Base-by-base conservation (phyloP, 805 yeast species). In the Nakazawaea wyomingensis region DNA sequence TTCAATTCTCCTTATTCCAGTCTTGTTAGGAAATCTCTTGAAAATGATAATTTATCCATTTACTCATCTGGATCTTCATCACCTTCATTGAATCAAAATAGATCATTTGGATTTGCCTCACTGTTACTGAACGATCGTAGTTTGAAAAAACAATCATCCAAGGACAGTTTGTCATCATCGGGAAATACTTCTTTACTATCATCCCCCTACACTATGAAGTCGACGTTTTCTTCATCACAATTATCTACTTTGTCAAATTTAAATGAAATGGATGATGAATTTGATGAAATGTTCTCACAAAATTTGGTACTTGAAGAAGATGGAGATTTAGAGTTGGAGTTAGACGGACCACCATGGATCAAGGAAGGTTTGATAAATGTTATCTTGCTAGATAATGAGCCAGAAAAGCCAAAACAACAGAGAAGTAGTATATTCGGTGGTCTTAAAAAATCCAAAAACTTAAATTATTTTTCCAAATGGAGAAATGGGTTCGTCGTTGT, bases 281-380 rank as follows among this genome's bases (percentile, higher is more conserved):
- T 28, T 8, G 43, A 39, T 24, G 43, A 41, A 10, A 39, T 35
- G n/a, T 29, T 32, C 5, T 41, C 35, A 32, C 27, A 14, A 11
- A 26, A 37, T 9, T 45, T 45, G 29, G 44, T 53, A 7, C 46
- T 54, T 11, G 69, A 64, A 50, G 72, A 72, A 49, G 71, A 71
- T 26, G 72, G 69, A 45, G 88, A 82, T 57, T 68, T 75, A 49
- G 75, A 74, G 30, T 64, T 82, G 45, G 89, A 81, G 53, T 65
- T 78, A 36, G 71, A 72, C 41, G 91, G 91, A 1, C 79, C 90
- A 1, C 91, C 93, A 1, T 84, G 86, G 78, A 70, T 80, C 44
- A 81, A 84, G 55, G 91, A 84, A 61, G 91, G 93, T 1, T 54
- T 84, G 29, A 65, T 80, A 50, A 68, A 73, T 21, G 55, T 52